These are phyloP conservation scores for Pistacia vera DNA, from an alignment of 345 rosid species.

Conservation along the genomic window DNA sequence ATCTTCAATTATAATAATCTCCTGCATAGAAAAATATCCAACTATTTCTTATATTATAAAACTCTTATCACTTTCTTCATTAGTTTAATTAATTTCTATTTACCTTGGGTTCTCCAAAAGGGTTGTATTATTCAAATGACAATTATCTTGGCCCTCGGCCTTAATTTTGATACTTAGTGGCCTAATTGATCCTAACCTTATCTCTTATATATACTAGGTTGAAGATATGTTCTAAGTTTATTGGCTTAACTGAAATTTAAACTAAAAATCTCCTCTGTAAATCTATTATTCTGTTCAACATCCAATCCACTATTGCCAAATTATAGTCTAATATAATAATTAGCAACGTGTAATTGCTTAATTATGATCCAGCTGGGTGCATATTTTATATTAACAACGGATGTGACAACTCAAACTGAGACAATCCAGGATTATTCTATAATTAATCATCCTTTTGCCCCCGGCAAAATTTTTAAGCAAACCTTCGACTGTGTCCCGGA, in stretches of 20 bases:
- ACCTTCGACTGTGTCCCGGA: neutral
- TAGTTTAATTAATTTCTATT: neutral
- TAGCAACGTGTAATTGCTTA: too few species aligned
- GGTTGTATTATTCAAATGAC: too few species aligned
- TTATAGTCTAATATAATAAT: neutral
- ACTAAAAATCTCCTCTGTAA: neutral
- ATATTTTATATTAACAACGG: neutral
- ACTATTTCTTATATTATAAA: neutral
- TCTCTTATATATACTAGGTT: neutral
- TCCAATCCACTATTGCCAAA: neutral
- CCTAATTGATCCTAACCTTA: neutral
- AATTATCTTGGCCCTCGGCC: too few species aligned
- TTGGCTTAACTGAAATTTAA: neutral
- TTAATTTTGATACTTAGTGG: neutral
- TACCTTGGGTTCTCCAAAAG: neutral
- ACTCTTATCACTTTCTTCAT: neutral
- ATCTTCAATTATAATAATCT: conserved; percentile 9
- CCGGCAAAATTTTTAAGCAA: too few species aligned
- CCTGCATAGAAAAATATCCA: neutral
- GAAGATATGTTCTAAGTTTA: neutral
- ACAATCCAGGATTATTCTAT: neutral
- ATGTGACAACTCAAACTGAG: neutral
- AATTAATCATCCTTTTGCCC: too few species aligned
- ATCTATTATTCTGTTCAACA: neutral
- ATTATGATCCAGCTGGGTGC: too few species aligned